phyloP scores from a whole-genome alignment of 2,329 filamentous ascomycete genomes.

The Alternaria panax region DNA sequence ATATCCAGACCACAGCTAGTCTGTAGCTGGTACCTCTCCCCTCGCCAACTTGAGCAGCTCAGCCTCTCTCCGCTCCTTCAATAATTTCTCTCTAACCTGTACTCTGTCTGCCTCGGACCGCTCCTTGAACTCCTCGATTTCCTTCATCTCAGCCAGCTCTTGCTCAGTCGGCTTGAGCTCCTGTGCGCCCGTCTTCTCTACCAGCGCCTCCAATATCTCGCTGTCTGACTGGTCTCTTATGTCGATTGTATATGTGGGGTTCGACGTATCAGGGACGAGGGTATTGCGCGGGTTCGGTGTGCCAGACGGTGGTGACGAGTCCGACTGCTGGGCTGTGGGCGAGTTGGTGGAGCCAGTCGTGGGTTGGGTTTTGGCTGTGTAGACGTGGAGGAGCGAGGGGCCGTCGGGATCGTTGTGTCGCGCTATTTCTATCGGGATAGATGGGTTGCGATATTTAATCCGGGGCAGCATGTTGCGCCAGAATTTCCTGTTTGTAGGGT shows the following conservation, averaged over 20 bases:
- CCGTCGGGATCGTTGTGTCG: slow-evolving; percentile 62
- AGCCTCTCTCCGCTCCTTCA: slow-evolving; percentile 68
- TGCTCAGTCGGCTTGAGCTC: slow-evolving; percentile 64
- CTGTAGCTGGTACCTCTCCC: slow-evolving; percentile 32
- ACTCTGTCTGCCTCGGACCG: slow-evolving; percentile 64
- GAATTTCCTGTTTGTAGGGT: slow-evolving; percentile 72
- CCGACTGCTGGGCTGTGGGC: slow-evolving; percentile 26
- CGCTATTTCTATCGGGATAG: slow-evolving; percentile 81
- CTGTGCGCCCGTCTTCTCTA: slow-evolving; percentile 68
- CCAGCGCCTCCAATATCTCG: slow-evolving; percentile 69
- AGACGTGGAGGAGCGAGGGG: slow-evolving; percentile 43
- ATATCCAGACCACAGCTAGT: slow-evolving; percentile 2
- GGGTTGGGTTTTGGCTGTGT: slow-evolving; percentile 34
- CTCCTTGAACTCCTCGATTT: slow-evolving; percentile 63
- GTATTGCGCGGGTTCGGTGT: slow-evolving; percentile 36
- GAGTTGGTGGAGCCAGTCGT: slow-evolving; percentile 18
- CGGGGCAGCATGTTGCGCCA: slow-evolving; percentile 83
- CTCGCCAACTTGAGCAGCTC: slow-evolving; percentile 64
- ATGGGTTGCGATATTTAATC: slow-evolving; percentile 93
- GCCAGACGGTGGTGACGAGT: slow-evolving; percentile 21
- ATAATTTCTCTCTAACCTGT: slow-evolving; percentile 60
- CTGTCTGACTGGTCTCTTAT: slow-evolving; percentile 69
- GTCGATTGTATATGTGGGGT: slow-evolving; percentile 53
- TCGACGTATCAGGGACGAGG: slow-evolving; percentile 43
- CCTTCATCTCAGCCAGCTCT: slow-evolving; percentile 66